Evolutionary conservation across 1,284 basidiomycete genomes (phyloP).

Genomic region (Pseudozyma hubeiensis): DNA sequence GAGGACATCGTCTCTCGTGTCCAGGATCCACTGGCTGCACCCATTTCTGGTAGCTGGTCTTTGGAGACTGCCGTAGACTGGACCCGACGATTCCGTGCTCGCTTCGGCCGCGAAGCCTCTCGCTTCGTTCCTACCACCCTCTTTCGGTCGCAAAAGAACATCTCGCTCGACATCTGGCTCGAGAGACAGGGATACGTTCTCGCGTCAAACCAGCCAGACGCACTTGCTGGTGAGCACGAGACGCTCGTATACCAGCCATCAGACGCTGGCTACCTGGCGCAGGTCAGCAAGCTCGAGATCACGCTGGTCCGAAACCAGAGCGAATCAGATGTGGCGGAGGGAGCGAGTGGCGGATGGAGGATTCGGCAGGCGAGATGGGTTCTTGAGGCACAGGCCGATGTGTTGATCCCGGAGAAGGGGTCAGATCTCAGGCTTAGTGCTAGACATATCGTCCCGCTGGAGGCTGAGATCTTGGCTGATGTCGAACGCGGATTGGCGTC

Average conservation of each 20-base stretch:
- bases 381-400: slow-evolving; percentile 19
- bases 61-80: slow-evolving; percentile 25
- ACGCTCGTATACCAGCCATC: slow-evolving; percentile 24
- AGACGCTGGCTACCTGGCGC: slow-evolving; percentile 4
- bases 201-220: not conserved
- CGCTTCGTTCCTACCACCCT: slow-evolving; percentile 37
- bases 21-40: slow-evolving; percentile 36
- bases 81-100: slow-evolving; percentile 25
- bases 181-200: slow-evolving; percentile 25
- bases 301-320: slow-evolving; percentile 7
- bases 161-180: slow-evolving; percentile 37
- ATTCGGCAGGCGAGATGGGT: slow-evolving; percentile 20
- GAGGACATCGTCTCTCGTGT: slow-evolving; percentile 23
- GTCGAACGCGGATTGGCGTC: slow-evolving; percentile 12
- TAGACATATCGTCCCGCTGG: not conserved
- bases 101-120: slow-evolving; percentile 32
- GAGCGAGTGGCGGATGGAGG: slow-evolving; percentile 9
- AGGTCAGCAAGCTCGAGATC: slow-evolving; percentile 23
- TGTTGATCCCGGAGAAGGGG: slow-evolving; percentile 35
- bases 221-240: slow-evolving; percentile 3
- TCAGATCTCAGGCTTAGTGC: slow-evolving; percentile 33
- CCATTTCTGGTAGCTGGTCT: slow-evolving; percentile 38
- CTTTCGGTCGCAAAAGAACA: slow-evolving; percentile 43
- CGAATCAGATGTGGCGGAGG: slow-evolving; percentile 6
- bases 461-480: slow-evolving; percentile 3